Conservation (phyloP, 2,329 filamentous ascomycete species). For the Keithomyces neogunnii region DNA sequence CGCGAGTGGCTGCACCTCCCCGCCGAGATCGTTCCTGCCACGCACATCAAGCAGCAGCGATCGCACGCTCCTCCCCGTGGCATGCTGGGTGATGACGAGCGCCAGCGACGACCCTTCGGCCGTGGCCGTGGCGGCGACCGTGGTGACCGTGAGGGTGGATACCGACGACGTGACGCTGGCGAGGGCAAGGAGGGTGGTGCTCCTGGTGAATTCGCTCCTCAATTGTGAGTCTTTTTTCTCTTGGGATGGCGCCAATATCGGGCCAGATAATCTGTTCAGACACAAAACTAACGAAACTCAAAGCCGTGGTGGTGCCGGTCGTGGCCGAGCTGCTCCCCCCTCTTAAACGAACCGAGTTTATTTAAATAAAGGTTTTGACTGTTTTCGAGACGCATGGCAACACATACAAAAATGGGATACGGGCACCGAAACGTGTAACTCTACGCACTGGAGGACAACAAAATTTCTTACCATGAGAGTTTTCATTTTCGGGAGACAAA, state of each 20-base stretch:
- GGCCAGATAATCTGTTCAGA: neutral
- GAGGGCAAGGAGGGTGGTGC: conserved; percentile 87
- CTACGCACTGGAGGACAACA: conserved; percentile 32
- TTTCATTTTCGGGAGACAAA: conserved; percentile 9
- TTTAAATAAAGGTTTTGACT: conserved; percentile 30
- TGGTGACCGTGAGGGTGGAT: conserved; percentile 81
- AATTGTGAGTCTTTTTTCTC: conserved; percentile 56
- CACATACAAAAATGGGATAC: neutral
- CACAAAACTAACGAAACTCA: conserved; percentile 5
- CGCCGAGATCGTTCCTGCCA: conserved; percentile 97
- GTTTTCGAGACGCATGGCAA: conserved; percentile 32
- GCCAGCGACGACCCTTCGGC: conserved; percentile 76
- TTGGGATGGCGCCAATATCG: neutral
- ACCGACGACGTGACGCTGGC: conserved; percentile 82
- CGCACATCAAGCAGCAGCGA: conserved; percentile 99
- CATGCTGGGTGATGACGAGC: conserved; percentile 86
- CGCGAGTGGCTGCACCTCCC: conserved; percentile 99
- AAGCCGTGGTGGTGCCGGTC: conserved; percentile 80
- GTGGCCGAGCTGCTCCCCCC: conserved; percentile 69
- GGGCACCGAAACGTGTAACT: conserved; percentile 37
- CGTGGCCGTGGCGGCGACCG: conserved; percentile 64
- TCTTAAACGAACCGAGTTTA: conserved; percentile 43
- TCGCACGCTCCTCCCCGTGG: conserved; percentile 96
- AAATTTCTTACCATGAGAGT: conserved; percentile 27
- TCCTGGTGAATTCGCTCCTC: conserved; percentile 83